Base-by-base conservation (phyloP, 495 filamentous ascomycete genomes). In the Echria macrotheca region DNA sequence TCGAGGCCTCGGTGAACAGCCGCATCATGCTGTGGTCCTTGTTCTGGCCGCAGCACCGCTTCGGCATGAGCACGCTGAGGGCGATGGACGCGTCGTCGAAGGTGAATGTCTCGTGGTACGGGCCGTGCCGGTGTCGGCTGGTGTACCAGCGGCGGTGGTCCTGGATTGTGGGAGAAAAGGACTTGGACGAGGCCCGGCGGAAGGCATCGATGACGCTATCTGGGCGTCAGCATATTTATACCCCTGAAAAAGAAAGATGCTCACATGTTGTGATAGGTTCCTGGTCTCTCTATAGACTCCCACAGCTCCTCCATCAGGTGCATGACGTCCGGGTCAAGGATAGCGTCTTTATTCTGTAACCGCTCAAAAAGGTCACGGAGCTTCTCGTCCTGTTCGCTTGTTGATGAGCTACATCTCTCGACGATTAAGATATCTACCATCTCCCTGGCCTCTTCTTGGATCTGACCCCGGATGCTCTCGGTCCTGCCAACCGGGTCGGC, bases 101-200 rank as follows among this genome's bases (percentile, higher is more conserved):
- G 28, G 43, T 37, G 22, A 47, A 55, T 9, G 37, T 43, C 2
- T 44, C 47, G n/a, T n/a, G n/a, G 14, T 42, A 12, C n/a, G n/a
- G n/a, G 9, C 22, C 15, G 10, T 12, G 11, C 5, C 28, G 14
- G 15, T 10, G 19, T 23, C 19, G 29, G 21, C 23, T 33, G 7
- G 28, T n/a, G 17, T 7, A 28, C 25, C 47, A 51, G 4, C 47
- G 41, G 19, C 48, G 47, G 53, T 51, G 35, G 44, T 55, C 53
- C 3, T 17, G 36, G 4, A 28, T 9, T 14, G 53, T 48, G 1
- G 53, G 53, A 5, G 31, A 15, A 18, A 51, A 55, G 8, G 47
- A 11, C 14, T 41, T 2, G 15, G 36, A 19, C 12, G 38, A 33
- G 0, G 49, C 44, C 4, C 49, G 49, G 11, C n/a, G 22, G 18